Evolutionary conservation across 1,284 basidiomycete species (phyloP).

Genomic region (Papiliotrema flavescens): DNA sequence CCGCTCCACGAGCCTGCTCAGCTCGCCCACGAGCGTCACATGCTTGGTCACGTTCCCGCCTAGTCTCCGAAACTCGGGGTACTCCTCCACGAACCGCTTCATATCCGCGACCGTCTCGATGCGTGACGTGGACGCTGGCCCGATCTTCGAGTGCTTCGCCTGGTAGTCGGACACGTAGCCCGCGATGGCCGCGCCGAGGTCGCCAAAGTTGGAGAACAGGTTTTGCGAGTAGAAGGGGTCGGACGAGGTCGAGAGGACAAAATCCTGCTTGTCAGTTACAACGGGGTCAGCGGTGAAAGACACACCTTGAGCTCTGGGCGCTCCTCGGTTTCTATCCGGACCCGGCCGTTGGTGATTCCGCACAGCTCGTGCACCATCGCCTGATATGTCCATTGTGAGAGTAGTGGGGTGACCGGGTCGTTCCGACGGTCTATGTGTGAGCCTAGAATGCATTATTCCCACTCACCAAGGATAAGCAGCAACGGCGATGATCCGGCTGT

Average conservation of each 20-base stretch:
- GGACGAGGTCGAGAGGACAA: conserved; percentile 85
- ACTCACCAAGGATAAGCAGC: conserved; percentile 53
- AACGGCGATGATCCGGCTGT: conserved; percentile 54
- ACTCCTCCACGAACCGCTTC: conserved; percentile 98
- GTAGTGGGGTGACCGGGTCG: conserved; percentile 95
- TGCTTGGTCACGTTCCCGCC: conserved; percentile 99
- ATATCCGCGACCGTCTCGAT: conserved; percentile 97
- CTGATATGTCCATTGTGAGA: conserved; percentile 99
- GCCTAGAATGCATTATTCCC: background rate
- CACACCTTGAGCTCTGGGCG: conserved; percentile 76
- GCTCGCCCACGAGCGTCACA: conserved; percentile 91
- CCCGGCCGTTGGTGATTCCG: conserved; percentile 90
- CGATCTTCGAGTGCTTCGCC: conserved; percentile 60
- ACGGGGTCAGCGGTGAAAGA: conserved; percentile 8
- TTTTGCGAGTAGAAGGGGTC: conserved; percentile 94
- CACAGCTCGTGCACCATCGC: conserved; percentile 98
- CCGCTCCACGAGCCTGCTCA: conserved; percentile 81
- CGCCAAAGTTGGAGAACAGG: conserved; percentile 92
- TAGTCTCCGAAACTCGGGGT: conserved; percentile 93
- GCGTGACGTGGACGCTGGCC: conserved; percentile 61
- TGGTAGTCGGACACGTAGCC: conserved; percentile 94
- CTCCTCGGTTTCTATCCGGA: conserved; percentile 82
- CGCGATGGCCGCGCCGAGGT: conserved; percentile 88
- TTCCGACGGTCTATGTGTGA: conserved; percentile 70
- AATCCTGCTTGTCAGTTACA: conserved; percentile 61